Evolutionary conservation across 2,329 filamentous ascomycete species (phyloP).

Genomic region (Scytalidium lignicola): DNA sequence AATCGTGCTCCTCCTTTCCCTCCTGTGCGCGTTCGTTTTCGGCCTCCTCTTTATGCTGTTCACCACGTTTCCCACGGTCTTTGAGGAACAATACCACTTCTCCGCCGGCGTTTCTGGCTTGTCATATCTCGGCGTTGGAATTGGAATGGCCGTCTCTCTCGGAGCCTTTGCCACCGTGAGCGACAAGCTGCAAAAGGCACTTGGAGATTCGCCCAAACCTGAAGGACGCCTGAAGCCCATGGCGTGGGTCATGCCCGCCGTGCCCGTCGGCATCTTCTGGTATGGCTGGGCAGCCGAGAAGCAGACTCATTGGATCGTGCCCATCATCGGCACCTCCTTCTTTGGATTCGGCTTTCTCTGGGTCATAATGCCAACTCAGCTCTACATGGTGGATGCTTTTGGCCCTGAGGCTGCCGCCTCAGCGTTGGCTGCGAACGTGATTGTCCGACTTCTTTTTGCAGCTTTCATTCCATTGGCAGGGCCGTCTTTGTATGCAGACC

Average conservation of each 20-base stretch:
- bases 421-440: slow-evolving; percentile 55
- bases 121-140: slow-evolving; percentile 40
- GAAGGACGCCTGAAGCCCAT: slow-evolving; percentile 48
- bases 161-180: slow-evolving; percentile 15
- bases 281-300: slow-evolving; percentile 55
- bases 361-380: slow-evolving; percentile 35
- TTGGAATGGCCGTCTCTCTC: slow-evolving; percentile 32
- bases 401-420: slow-evolving; percentile 29
- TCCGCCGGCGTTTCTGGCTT: slow-evolving; percentile 37
- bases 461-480: slow-evolving; percentile 57
- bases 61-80: slow-evolving; percentile 18
- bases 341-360: slow-evolving; percentile 42
- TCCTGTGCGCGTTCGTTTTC: slow-evolving; percentile 12
- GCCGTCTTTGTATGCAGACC: slow-evolving; percentile 30
- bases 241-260: slow-evolving; percentile 45
- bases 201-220: slow-evolving; percentile 25
- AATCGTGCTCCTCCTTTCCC: slow-evolving; percentile 25
- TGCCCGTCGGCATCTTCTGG: slow-evolving; percentile 48
- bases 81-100: slow-evolving; percentile 32
- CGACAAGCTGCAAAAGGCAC: slow-evolving; percentile 7
- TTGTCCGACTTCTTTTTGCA: slow-evolving; percentile 54
- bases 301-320: slow-evolving; percentile 51
- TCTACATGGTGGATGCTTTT: slow-evolving; percentile 40
- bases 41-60: slow-evolving; percentile 14
- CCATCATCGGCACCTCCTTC: slow-evolving; percentile 51